Evolutionary conservation across 202 grass and related monocot genomes (phyloP), one percentile per base, ranked within the genome.

Genomic region (Miscanthus sacchariflorus): DNA sequence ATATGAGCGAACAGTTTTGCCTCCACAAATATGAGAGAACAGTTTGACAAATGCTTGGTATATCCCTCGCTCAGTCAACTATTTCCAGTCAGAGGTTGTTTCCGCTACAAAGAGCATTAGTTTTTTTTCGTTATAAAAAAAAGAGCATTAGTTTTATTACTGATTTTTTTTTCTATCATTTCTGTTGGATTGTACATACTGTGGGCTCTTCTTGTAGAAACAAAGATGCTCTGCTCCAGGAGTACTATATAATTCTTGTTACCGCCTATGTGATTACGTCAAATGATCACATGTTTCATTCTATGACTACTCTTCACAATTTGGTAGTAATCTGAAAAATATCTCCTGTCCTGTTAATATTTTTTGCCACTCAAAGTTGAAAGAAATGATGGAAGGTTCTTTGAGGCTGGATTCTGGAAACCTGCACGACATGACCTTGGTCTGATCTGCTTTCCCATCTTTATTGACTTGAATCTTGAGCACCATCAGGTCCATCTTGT

Each of bases 371-470:
- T 1, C 36, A 83, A 83, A 78, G 9, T 21, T n/a, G 12, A 15
- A 71, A 78, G 8, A 65, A 48, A 65, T 50, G 66, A 46, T 19
- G 15, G 40, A 48, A 64, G 44, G 39, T 77, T 78, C 48, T 25
- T 38, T 2, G 82, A 28, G 49, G 58, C 66, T 17, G 21, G 25
- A 66, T 40, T 40, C 39, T 40, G 39, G 39, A 40, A 84, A 28
- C 17, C 3, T 83, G 42, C 50, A 65, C 61, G 66, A 45, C 50
- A 19, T 28, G 49, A 83, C 66, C 64, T 28, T 27, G 66, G 50
- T 78, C 58, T 70, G 28, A 67, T 83, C 72, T 28, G 39, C 39
- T 63, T 64, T 63, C 21, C 87, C 87, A n/a, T 72, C 19, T 50
- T 59, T 79, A 42, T 72, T 79, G 50, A 88, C 49, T 30, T 39